Conservation (phyloP, 202 grass and related monocot species). For the Zizania palustris region DNA sequence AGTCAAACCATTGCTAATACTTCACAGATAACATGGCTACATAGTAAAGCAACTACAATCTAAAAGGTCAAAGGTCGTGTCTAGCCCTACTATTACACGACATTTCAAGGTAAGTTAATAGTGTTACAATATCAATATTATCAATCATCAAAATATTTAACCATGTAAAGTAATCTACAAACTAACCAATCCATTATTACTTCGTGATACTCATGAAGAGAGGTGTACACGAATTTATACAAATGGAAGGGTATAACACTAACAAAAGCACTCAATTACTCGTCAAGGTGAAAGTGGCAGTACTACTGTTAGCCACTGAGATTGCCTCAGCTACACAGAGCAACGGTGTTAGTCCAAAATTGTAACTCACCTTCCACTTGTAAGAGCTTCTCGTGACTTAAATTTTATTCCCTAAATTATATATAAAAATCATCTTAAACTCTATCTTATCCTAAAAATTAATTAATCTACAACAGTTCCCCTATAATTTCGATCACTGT, state of each 20-base stretch:
- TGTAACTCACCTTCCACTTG: not conserved
- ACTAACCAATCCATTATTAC: not conserved
- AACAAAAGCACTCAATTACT: not conserved
- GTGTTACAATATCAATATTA: not conserved
- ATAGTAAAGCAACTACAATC: not conserved
- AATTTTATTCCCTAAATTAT: no score
- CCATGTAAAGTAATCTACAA: not conserved
- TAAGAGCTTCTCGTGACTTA: no score
- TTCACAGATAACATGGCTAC: not conserved
- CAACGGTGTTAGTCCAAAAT: no score
- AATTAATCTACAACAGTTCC: no score
- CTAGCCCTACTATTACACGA: not conserved
- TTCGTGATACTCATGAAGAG: not conserved
- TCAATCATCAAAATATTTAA: not conserved
- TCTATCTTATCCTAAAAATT: no score
- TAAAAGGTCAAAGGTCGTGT: not conserved
- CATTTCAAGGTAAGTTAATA: not conserved
- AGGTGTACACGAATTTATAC: not conserved
- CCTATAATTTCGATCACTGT: no score
- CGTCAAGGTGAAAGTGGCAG: not conserved
- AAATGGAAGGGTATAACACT: not conserved
- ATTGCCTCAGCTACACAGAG: not conserved
- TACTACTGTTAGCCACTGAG: conserved; percentile 5
- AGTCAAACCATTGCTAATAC: not conserved
- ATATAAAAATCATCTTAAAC: no score